Evolutionary conservation across 805 yeast species (phyloP).

Genomic region (Candida ulmi): DNA sequence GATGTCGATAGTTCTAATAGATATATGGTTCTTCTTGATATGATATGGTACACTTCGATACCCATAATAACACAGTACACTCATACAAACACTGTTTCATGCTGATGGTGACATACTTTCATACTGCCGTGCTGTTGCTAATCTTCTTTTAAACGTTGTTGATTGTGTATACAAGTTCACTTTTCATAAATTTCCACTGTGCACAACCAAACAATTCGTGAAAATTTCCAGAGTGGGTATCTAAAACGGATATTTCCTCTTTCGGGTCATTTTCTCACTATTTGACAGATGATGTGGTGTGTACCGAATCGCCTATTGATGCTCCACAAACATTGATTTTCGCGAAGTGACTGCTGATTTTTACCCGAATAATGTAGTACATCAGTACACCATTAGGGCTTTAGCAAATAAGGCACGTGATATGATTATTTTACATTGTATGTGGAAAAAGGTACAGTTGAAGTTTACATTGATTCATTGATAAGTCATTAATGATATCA

Average conservation of each 20-base stretch:
- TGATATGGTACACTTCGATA: no score
- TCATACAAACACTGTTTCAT: no score
- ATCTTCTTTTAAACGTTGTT: background rate
- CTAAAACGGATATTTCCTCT: background rate
- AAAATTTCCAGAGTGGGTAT: background rate
- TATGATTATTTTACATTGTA: background rate
- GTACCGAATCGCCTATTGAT: no score
- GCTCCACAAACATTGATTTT: no score
- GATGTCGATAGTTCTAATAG: no score
- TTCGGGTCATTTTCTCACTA: background rate
- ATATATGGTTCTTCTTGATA: no score
- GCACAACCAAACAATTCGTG: background rate
- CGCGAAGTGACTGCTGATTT: background rate
- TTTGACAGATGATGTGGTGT: background rate
- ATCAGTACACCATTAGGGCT: background rate
- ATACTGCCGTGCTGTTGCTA: background rate
- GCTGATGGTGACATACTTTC: background rate
- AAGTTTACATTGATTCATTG: no score
- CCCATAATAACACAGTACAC: no score
- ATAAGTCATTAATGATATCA: no score
- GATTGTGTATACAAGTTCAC: background rate
- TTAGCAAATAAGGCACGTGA: background rate
- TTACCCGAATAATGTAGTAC: no score
- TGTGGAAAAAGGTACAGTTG: no score
- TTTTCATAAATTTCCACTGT: constrained; percentile 1